Percentiles rank a stretch among this genome's conserved stretches.
phyloP scores from a whole-genome alignment of 495 filamentous ascomycete genomes.

The Aspergillus mulundensis region DNA sequence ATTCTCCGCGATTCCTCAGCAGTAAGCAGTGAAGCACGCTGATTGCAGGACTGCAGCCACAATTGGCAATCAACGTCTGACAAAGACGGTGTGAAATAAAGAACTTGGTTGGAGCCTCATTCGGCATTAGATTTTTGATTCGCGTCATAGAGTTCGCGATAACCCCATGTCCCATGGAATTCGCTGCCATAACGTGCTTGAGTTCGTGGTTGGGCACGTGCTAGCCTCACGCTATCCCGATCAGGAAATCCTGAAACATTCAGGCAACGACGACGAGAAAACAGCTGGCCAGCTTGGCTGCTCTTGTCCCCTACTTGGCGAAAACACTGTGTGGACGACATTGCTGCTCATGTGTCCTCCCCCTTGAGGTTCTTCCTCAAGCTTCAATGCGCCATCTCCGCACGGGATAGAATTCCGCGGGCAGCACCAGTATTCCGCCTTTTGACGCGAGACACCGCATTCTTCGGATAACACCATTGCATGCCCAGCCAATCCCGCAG shows the following conservation, averaged over 20 bases:
- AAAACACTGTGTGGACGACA: neutral
- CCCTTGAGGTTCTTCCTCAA: neutral
- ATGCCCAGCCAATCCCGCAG: conserved; percentile 42
- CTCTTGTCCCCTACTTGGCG: neutral
- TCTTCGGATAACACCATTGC: conserved; percentile 14
- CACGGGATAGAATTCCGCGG: conserved; percentile 1
- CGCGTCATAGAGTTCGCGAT: neutral
- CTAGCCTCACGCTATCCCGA: conserved; percentile 5
- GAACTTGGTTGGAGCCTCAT: neutral
- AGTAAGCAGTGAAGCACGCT: too few relatives aligned
- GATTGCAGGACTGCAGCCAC: neutral
- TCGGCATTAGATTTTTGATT: neutral
- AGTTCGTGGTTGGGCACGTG: neutral
- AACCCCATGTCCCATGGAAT: neutral
- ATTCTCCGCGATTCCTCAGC: too few relatives aligned
- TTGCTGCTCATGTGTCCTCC: neutral
- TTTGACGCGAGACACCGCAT: conserved; percentile 4
- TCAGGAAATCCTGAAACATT: conserved; percentile 4
- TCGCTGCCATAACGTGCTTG: neutral
- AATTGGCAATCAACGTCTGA: neutral
- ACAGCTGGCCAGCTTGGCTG: conserved; percentile 1
- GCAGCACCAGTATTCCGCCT: conserved; percentile 6
- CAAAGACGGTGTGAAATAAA: neutral
- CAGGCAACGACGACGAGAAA: conserved; percentile 2
- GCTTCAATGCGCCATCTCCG: conserved; percentile 4